phyloP scores from a whole-genome alignment of 768 basidiomycete genomes.

The Gloeopeniophorella convolvens region DNA sequence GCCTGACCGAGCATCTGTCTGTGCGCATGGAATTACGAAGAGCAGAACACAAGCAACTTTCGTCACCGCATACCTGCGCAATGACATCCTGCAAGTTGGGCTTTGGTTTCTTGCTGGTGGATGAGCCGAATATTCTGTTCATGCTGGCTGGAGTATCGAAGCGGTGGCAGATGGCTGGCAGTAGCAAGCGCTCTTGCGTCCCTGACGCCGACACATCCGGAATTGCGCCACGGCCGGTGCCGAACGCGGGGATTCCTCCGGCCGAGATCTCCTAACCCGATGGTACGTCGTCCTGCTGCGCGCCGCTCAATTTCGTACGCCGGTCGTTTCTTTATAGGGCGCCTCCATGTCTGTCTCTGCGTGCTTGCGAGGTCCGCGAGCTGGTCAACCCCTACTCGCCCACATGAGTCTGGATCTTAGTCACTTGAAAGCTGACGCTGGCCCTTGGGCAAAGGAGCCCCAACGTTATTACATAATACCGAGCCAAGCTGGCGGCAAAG shows the following conservation, averaged over 20 bases:
- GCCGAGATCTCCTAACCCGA: too few relatives aligned
- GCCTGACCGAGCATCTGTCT: constrained; percentile 85
- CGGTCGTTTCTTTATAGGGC: too few relatives aligned
- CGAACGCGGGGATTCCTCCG: background rate
- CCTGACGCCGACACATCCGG: background rate
- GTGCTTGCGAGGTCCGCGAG: too few relatives aligned
- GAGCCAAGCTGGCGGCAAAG: background rate
- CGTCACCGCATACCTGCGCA: constrained; percentile 50
- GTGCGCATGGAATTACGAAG: background rate
- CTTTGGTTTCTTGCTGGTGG: constrained; percentile 75
- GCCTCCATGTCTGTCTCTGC: too few relatives aligned
- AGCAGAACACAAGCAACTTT: background rate
- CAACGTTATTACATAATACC: background rate
- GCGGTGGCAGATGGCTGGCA: too few relatives aligned
- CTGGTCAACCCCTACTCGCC: too few relatives aligned
- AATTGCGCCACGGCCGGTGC: background rate
- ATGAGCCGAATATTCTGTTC: constrained; percentile 82
- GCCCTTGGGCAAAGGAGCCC: too few relatives aligned
- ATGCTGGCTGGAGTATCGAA: constrained; percentile 38
- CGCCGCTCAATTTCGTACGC: too few relatives aligned
- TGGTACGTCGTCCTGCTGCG: too few relatives aligned
- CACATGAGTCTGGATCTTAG: too few relatives aligned
- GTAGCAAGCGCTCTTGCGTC: too few relatives aligned
- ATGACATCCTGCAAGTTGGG: constrained; percentile 91
- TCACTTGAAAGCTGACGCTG: too few relatives aligned